Evolutionary conservation across 2,329 filamentous ascomycete genomes (phyloP).

Genomic region (Periconia digitata): DNA sequence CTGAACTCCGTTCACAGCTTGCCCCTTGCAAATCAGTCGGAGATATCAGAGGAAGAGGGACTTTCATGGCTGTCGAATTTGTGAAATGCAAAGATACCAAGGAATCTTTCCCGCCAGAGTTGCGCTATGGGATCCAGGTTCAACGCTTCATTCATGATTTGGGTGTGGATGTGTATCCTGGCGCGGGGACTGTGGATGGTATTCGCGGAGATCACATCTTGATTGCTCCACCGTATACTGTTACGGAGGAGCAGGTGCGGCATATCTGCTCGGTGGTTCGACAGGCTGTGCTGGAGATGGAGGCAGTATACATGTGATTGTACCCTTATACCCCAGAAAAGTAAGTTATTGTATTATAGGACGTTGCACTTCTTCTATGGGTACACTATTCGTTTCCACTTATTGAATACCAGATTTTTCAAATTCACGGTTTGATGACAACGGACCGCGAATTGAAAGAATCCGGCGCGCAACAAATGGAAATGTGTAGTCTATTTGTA

Average conservation of each 20-base stretch:
- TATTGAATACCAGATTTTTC: too few relatives aligned
- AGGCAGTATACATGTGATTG: too few relatives aligned
- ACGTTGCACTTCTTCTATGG: too few relatives aligned
- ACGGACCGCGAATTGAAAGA: too few relatives aligned
- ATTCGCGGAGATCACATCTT: conserved; percentile 3
- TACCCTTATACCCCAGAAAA: too few relatives aligned
- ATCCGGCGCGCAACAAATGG: too few relatives aligned
- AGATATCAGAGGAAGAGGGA: conserved; percentile 60
- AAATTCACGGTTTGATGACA: too few relatives aligned
- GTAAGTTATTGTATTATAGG: too few relatives aligned
- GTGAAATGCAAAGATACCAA: conserved; percentile 56
- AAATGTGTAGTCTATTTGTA: too few relatives aligned
- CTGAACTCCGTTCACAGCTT: conserved; percentile 47
- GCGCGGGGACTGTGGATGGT: conserved; percentile 4
- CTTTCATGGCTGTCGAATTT: conserved; percentile 61
- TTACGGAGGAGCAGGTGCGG: conserved; percentile 1
- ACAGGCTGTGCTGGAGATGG: too few relatives aligned
- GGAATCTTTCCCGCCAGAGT: conserved; percentile 46
- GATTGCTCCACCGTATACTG: conserved; percentile 2
- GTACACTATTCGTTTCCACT: too few relatives aligned
- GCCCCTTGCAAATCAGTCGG: conserved; percentile 54
- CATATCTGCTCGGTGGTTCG: too few relatives aligned
- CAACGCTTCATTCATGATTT: not conserved
- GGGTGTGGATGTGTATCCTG: not conserved
- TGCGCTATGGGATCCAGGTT: not conserved